Percentiles rank a stretch among this genome's conserved stretches.
Evolutionary conservation across 2,329 filamentous ascomycete genomes (phyloP).

Genomic region (Phaeoacremonium minimum): DNA sequence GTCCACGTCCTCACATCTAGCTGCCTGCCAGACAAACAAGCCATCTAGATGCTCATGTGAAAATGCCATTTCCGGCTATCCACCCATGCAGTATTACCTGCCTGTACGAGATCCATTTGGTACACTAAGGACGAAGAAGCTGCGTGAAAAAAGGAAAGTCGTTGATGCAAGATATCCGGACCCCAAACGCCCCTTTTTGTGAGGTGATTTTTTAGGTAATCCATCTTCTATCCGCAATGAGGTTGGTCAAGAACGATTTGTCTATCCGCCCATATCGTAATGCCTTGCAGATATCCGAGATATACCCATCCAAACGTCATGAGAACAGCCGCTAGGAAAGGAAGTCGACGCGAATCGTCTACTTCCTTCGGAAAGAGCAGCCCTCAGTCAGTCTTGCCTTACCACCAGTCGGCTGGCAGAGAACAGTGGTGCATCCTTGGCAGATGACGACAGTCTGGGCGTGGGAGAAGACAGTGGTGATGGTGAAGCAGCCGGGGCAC

Average conservation of each 20-base stretch:
- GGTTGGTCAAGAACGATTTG: constrained; percentile 20
- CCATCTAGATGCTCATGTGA: constrained; percentile 48
- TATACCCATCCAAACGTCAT: constrained; percentile 34
- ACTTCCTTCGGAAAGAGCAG: constrained; percentile 99
- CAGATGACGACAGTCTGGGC: constrained; percentile 99
- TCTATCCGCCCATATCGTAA: constrained; percentile 47
- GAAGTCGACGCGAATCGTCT: constrained; percentile 52
- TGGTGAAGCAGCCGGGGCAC: constrained; percentile 99
- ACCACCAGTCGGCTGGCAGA: constrained; percentile 99
- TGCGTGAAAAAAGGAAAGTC: constrained; percentile 36
- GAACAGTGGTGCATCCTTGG: constrained; percentile 98
- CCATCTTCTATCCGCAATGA: constrained; percentile 70
- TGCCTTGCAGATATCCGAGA: constrained; percentile 56
- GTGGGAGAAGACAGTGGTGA: constrained; percentile 99
- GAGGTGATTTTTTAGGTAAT: constrained; percentile 53
- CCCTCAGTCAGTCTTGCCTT: constrained; percentile 99
- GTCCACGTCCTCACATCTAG: constrained; percentile 57
- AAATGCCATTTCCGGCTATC: constrained; percentile 55
- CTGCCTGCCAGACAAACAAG: constrained; percentile 17
- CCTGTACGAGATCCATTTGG: constrained; percentile 34
- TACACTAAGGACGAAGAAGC: constrained; percentile 39
- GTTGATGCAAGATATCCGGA: constrained; percentile 80
- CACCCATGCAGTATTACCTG: constrained; percentile 45
- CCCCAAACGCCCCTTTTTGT: constrained; percentile 66
- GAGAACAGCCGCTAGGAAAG: constrained; percentile 39